Evolutionary conservation across 331 rosid genomes (phyloP), one percentile per base, ranked within the genome.

Genomic region (Erythrophleum ivorense): DNA sequence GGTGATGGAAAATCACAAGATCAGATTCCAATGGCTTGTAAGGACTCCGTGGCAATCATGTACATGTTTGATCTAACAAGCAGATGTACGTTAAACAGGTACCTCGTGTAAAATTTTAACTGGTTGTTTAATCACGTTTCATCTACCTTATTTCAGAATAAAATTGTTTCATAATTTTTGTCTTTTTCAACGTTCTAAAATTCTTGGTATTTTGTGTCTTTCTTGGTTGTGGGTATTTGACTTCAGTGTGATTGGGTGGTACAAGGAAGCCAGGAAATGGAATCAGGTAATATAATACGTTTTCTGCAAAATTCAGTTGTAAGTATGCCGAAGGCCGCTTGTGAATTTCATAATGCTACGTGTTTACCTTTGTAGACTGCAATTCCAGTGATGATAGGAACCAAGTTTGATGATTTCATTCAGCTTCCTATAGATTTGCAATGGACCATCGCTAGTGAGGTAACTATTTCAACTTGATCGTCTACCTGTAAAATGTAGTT

Each of bases 1-100:
- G 99, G 94, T 68, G 94, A 87, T 85, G 74, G 63, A 43, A 92
- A 84, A 83, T 86, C 91, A 50, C 83, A 84, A 36, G 92, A 89
- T 4, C 88, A 89, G 41, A 80, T 95, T 79, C 88, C 93, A 21
- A 60, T 73, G 72, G 98, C 99, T 63, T 95, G 99, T 79, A 89
- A 78, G 83, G 98, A 93, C 54, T 92, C 99, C 1, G 98, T 92
- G 53, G 98, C 99, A 38, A 92, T 95, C 85, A 85, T 95, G 75
- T 86, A 85, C 84, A 95, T 95, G 99, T 95, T 95, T 85, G 99
- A 95, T 91, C 92, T 95, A 79, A 95, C 99, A 60, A 93, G 99
- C 76, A 91, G 99, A 78, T 86, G 92, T 82, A 95, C 99, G 7
- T 89, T 95, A 85, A 93, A 90, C 84, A 89, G 91, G 99, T 93